Base-by-base conservation (phyloP, 257 asterid species). In the Fraxinus excelsior region DNA sequence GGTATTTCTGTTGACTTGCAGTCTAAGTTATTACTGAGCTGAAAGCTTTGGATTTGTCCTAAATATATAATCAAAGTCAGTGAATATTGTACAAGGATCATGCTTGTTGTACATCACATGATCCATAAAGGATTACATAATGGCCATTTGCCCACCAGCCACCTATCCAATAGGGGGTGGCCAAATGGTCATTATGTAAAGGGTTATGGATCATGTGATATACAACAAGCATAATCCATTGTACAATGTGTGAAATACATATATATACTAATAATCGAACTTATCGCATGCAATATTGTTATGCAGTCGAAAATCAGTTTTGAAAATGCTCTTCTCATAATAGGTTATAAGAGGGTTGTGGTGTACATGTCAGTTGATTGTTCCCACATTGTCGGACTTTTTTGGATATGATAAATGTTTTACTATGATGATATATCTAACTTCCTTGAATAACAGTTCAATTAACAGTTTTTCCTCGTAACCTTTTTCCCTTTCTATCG, bases 1-100 rank as follows among this genome's bases (percentile, higher is more conserved):
- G 97, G 99, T 91, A 88, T 79, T 72, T 82, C 32, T 72, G 58
- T 79, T 67, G 53, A 62, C 71, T 74, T 49, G 75, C 32, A 58
- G 69, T 42, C 16, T 14, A 51, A 49, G 32, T 37, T 40, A 10
- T 35, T 40, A 65, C 19, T 11, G 19, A 72, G 56, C 65, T 21
- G 76, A 32, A 71, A 11, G 5, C 14, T 32, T 49, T 11, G 3
- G 51, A 25, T 34, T 2, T 40, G 10, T 14, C 3, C 7, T 34
- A 26, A 26, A 4, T 0, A 46, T 46, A 46, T 14, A 46, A 58
- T 23, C 19, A 3, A 10, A 62, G 35, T 25, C 4, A 12, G 34
- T 12, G 8, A 62, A 25, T 26, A 62, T 3, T 62, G 65, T 56
- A 18, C 65, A 56, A 56, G n/a, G n/a, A n/a, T n/a, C n/a, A n/a